Percentiles rank a stretch among this genome's conserved stretches.
Evolutionary conservation across 345 rosid genomes (phyloP).

Genomic region (Syzygium grande): DNA sequence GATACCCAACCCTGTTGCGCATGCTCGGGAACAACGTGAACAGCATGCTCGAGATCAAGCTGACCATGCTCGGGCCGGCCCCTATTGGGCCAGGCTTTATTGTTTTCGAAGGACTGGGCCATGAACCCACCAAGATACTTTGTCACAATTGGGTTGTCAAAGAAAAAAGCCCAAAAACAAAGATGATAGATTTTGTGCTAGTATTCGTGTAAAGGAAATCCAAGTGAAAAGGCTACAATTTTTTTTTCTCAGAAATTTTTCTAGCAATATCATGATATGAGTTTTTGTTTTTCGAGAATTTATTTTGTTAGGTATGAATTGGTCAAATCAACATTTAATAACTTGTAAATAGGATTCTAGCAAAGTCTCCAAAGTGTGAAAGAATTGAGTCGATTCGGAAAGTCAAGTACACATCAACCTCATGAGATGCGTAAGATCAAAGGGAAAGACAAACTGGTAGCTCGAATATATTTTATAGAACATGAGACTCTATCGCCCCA

Average conservation of each 20-base stretch:
- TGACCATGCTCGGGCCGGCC: conserved; percentile 9
- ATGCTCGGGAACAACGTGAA: conserved; percentile 60
- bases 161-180: not conserved
- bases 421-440: not conserved
- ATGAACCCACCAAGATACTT: not conserved
- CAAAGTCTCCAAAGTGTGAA: not conserved
- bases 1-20: conserved; percentile 72
- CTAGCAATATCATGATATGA: not conserved
- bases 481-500: not conserved
- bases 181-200: not conserved
- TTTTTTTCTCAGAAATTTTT: not conserved
- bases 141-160: no score
- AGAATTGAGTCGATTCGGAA: not conserved
- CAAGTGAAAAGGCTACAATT: not conserved
- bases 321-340: not conserved
- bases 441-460: not conserved
- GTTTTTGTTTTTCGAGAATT: not conserved
- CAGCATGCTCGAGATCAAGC: conserved; percentile 29
- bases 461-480: not conserved
- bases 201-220: not conserved
- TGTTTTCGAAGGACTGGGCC: not conserved
- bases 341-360: not conserved
- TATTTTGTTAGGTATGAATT: not conserved
- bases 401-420: not conserved
- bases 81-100: not conserved